Percentiles rank a stretch among this genome's conserved stretches.
These are phyloP conservation scores for Gnomoniopsis sp. DNA, from an alignment of 2,329 filamentous ascomycete species.

Conservation along the genomic window DNA sequence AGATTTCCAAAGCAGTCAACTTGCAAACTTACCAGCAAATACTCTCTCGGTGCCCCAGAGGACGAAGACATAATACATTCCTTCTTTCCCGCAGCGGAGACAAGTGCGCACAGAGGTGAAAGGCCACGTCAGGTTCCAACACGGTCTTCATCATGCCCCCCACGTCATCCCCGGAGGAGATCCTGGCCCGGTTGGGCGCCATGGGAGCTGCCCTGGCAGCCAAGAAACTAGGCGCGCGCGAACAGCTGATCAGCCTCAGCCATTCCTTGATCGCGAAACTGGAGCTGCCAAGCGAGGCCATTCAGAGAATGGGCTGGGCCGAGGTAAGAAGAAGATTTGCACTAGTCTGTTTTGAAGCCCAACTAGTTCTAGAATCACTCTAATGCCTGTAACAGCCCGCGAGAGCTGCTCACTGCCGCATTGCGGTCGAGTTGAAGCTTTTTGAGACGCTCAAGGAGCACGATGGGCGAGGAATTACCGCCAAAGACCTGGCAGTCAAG, in stretches of 20 bases:
- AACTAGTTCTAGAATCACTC: background rate
- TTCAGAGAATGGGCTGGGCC: constrained; percentile 35
- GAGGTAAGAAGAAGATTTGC: constrained; percentile 27
- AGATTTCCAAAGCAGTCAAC: too few species aligned
- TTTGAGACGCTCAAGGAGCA: constrained; percentile 31
- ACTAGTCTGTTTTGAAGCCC: background rate
- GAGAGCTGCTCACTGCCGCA: constrained; percentile 31
- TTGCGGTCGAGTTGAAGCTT: constrained; percentile 32
- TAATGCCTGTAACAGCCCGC: constrained; percentile 26
- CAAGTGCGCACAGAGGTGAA: too few species aligned
- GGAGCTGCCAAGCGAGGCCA: constrained; percentile 35
- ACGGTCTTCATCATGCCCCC: too few species aligned
- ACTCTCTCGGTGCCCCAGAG: too few species aligned
- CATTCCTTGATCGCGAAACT: constrained; percentile 31
- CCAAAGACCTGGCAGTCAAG: constrained; percentile 26
- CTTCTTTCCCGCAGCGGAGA: too few species aligned
- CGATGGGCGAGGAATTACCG: constrained; percentile 23
- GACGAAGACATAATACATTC: too few species aligned
- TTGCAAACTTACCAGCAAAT: too few species aligned
- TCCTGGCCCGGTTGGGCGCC: constrained; percentile 16
- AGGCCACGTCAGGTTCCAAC: too few species aligned
- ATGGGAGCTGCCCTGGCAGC: constrained; percentile 29
- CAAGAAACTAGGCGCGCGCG: constrained; percentile 31
- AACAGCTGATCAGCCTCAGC: constrained; percentile 33
- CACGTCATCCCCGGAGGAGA: too few species aligned